These are phyloP conservation scores for Tuber calosporum DNA, from an alignment of 495 filamentous ascomycete genomes.

Conservation along the genomic window DNA sequence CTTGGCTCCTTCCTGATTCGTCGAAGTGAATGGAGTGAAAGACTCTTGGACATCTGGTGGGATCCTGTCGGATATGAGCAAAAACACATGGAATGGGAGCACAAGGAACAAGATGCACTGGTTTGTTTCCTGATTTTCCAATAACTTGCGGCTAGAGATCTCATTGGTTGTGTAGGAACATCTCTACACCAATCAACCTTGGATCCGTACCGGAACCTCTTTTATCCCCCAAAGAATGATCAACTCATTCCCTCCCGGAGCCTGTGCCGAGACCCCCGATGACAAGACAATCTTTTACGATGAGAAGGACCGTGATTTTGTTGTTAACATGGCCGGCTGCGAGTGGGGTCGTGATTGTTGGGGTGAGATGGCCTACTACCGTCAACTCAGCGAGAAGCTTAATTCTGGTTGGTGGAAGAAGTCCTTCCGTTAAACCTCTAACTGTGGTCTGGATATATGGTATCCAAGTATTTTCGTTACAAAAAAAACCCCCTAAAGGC, in stretches of 20 bases:
- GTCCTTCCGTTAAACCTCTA: conserved; percentile 23
- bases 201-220: conserved; percentile 79
- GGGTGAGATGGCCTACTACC: conserved; percentile 92
- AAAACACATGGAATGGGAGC: conserved; percentile 98
- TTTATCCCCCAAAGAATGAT: conserved; percentile 88
- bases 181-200: conserved; percentile 83
- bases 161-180: conserved; percentile 54
- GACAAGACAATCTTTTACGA: conserved; percentile 78
- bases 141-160: not conserved
- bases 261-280: conserved; percentile 65
- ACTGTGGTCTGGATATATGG: not conserved
- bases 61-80: conserved; percentile 97
- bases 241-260: conserved; percentile 87
- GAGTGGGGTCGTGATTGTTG: conserved; percentile 96
- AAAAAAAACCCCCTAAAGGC: conserved; percentile 13
- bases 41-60: conserved; percentile 95
- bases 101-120: conserved; percentile 94
- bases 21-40: conserved; percentile 80
- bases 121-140: conserved; percentile 11
- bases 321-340: conserved; percentile 99
- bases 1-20: conserved; percentile 90
- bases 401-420: conserved; percentile 76
- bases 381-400: conserved; percentile 75
- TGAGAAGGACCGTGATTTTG: conserved; percentile 75
- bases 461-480: conserved; percentile 23